These are phyloP conservation scores for Rhizomucor miehei DNA, from an alignment of 371 early-diverging fungal species.

Conservation along the genomic window DNA sequence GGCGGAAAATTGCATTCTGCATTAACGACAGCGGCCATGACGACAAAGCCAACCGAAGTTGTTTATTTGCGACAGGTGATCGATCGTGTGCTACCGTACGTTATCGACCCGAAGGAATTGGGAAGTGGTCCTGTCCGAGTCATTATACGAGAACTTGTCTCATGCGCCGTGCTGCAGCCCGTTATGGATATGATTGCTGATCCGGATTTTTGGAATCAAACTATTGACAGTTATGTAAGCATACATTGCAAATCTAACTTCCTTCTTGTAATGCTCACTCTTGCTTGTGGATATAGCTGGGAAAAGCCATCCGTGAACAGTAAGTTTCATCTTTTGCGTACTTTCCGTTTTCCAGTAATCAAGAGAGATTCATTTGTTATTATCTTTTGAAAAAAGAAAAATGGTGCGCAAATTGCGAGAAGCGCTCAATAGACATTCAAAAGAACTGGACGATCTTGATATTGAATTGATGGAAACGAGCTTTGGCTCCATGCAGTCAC, in stretches of 20 bases:
- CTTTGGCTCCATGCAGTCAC: not conserved
- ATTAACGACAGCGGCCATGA: slow-evolving; percentile 46
- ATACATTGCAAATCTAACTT: no score
- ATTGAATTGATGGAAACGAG: not conserved
- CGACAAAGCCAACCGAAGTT: slow-evolving; percentile 49
- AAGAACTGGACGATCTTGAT: slow-evolving; percentile 28
- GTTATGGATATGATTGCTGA: slow-evolving; percentile 70
- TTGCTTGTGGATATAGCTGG: slow-evolving; percentile 34
- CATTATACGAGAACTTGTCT: slow-evolving; percentile 74
- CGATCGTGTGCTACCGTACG: slow-evolving; percentile 59
- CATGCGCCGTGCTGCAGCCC: slow-evolving; percentile 69
- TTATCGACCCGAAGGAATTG: slow-evolving; percentile 55
- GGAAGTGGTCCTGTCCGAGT: slow-evolving; percentile 55
- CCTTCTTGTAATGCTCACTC: not conserved
- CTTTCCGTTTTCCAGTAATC: no score
- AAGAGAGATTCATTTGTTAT: not conserved
- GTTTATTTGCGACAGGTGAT: slow-evolving; percentile 68
- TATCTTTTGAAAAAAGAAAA: slow-evolving; percentile 29
- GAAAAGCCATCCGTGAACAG: slow-evolving; percentile 64
- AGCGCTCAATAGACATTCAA: slow-evolving; percentile 66
- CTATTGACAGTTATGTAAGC: slow-evolving; percentile 63
- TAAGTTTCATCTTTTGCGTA: slow-evolving; percentile 22
- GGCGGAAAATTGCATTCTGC: slow-evolving; percentile 62
- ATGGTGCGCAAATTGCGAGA: slow-evolving; percentile 73
- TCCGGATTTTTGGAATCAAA: slow-evolving; percentile 84